These are phyloP conservation scores for Cicer cuneatum DNA, from an alignment of 306 rosid species.

Conservation along the genomic window DNA sequence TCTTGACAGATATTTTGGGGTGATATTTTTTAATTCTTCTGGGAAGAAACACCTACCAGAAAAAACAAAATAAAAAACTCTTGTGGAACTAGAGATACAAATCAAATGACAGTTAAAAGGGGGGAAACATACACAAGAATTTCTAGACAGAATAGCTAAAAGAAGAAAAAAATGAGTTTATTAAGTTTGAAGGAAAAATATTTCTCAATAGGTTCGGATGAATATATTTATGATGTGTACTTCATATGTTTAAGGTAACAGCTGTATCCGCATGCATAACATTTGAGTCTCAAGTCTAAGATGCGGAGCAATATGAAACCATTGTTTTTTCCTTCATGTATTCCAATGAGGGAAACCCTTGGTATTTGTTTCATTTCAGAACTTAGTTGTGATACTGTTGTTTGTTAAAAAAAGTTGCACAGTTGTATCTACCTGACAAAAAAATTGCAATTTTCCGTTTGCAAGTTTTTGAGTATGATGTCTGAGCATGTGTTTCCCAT, in stretches of 20 bases:
- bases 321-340: neutral
- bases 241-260: slow-evolving; percentile 7
- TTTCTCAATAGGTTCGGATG: slow-evolving; percentile 33
- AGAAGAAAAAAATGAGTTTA: neutral
- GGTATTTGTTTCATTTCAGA: slow-evolving; percentile 23
- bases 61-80: neutral
- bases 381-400: slow-evolving; percentile 4
- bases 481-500: slow-evolving; percentile 26
- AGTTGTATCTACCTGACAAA: slow-evolving; percentile 17
- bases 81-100: neutral
- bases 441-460: slow-evolving; percentile 13
- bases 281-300: slow-evolving; percentile 11
- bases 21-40: slow-evolving; percentile 25
- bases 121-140: neutral
- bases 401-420: neutral
- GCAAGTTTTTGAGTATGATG: slow-evolving; percentile 33
- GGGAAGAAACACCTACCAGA: neutral
- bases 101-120: slow-evolving; percentile 24
- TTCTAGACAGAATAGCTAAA: slow-evolving; percentile 2
- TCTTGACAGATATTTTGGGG: neutral
- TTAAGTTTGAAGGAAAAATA: slow-evolving; percentile 28
- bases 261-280: slow-evolving; percentile 22
- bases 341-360: neutral
- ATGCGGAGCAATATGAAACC: slow-evolving; percentile 30
- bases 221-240: slow-evolving; percentile 8